Base-by-base conservation (phyloP, 805 yeast genomes). In the Hanseniaspora guilliermondii region DNA sequence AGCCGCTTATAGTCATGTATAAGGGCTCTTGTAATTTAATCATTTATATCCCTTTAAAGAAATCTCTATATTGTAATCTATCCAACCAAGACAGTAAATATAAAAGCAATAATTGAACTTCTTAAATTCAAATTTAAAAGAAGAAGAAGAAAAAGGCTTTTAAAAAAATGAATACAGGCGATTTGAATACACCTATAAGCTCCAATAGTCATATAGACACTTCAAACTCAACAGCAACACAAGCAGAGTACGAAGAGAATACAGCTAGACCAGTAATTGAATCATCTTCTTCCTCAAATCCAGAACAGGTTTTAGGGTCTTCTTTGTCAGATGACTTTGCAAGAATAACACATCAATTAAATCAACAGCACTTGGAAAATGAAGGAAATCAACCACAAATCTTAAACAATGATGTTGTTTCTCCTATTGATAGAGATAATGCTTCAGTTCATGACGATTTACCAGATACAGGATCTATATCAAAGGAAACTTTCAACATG, bases 101-200 rank as follows among this genome's bases (percentile, higher is more conserved):
- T 14, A 30, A 3, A 30, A 30, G 33, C 12, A n/a, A 30, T 6
- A 3, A 3, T 30, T 30, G 4, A 30, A 6, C 14, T 30, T 11
- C 3, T 11, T 30, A 30, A 30, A 14, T 4, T 30, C 12, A 30
- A 30, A 30, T 30, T 6, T 2, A 11, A 30, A 30, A 9, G 4
- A 2, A 30, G 12, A 30, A 11, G 12, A 33, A 14, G 6, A 35
- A 46, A 22, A 12, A 25, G n/a, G n/a, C n/a, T n/a, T n/a, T n/a
- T n/a, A 25, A 9, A 24, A 24, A 24, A 11, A 42, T 42, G 46
- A 42, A 42, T 16, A 42, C 46, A 6, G 46, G 5, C n/a, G 46
- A 42, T 35, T 42, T 42, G 5, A 42, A 27, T 24, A 42, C 46
- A n/a, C 46, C 46, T 25, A 42, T 27, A 25, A 42, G 46, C 46